phyloP scores from a whole-genome alignment of 208 protist genomes.

The Acanthamoeba castellanii region DNA sequence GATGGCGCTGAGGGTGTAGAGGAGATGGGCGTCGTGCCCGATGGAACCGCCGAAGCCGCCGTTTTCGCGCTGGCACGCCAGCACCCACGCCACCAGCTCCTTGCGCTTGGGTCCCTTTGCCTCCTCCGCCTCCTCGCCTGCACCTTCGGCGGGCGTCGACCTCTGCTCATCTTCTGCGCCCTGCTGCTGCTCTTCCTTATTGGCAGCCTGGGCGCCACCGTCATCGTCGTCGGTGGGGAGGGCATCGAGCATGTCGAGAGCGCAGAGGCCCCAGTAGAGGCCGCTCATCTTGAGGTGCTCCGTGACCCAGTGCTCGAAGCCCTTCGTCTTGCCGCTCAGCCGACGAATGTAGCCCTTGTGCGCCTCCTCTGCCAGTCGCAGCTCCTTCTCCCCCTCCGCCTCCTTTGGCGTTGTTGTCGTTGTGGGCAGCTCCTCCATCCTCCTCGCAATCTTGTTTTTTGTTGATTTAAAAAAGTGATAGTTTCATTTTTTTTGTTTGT shows the following conservation, averaged over 20 bases:
- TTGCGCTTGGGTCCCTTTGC: not conserved
- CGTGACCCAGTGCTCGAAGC: conserved; percentile 94
- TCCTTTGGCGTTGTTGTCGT: not conserved
- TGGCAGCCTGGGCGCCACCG: conserved; percentile 88
- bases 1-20: conserved; percentile 98
- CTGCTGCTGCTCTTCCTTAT: conserved; percentile 77
- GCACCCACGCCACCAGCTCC: not conserved
- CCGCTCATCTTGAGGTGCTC: conserved; percentile 98
- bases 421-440: not conserved
- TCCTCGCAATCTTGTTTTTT: not conserved
- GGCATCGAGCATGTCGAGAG: conserved; percentile 83
- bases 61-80: not conserved
- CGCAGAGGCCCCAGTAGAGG: conserved; percentile 97
- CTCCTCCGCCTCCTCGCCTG: too few species aligned
- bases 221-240: conserved; percentile 3
- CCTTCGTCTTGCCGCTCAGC: conserved; percentile 82
- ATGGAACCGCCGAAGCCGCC: conserved; percentile 98
- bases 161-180: not conserved
- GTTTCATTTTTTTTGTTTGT: too few species aligned
- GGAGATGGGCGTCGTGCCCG: conserved; percentile 98
- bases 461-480: too few species aligned
- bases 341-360: conserved; percentile 1
- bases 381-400: not conserved
- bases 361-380: not conserved
- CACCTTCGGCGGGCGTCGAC: too few species aligned